These are phyloP conservation scores for Irineochytrium annulatum DNA, from an alignment of 192 early-diverging fungal genomes.

Conservation along the genomic window DNA sequence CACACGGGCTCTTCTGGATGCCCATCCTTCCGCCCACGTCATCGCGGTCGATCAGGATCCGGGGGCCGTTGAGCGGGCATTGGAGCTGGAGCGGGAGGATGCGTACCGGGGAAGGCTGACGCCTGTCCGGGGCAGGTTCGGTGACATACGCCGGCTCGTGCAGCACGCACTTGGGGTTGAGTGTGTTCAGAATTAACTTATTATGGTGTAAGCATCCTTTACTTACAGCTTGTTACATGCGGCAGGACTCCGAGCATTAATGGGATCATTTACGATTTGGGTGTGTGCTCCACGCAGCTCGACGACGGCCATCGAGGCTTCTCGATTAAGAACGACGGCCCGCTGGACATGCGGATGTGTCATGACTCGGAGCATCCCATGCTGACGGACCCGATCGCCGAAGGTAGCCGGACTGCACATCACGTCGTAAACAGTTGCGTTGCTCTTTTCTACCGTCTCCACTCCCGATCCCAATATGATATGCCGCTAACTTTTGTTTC, in stretches of 20 bases:
- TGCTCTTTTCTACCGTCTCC: not conserved
- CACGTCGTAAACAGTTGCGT: slow-evolving; percentile 54
- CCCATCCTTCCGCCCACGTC: slow-evolving; percentile 45
- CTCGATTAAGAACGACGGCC: slow-evolving; percentile 61
- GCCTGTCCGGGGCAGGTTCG: slow-evolving; percentile 58
- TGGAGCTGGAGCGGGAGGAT: slow-evolving; percentile 31
- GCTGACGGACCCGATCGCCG: slow-evolving; percentile 4
- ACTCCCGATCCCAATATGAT: not conserved
- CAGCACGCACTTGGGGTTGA: slow-evolving; percentile 18
- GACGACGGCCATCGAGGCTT: slow-evolving; percentile 64
- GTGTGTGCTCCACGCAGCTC: slow-evolving; percentile 68
- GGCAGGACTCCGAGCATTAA: slow-evolving; percentile 47
- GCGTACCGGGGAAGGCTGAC: slow-evolving; percentile 47
- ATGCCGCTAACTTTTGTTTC: not conserved
- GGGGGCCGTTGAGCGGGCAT: slow-evolving; percentile 52
- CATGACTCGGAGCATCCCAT: not conserved
- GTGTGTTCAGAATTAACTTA: slow-evolving; percentile 9
- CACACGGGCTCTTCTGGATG: slow-evolving; percentile 56
- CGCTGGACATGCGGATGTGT: slow-evolving; percentile 74
- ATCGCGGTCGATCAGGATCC: slow-evolving; percentile 74
- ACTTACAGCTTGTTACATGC: not conserved
- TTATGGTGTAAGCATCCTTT: not conserved
- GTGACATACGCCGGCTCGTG: slow-evolving; percentile 42
- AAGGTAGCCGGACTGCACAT: slow-evolving; percentile 44
- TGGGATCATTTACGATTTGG: slow-evolving; percentile 73